Evolutionary conservation across 257 asterid genomes (phyloP).

Genomic region (Solanum pinnatisectum): DNA sequence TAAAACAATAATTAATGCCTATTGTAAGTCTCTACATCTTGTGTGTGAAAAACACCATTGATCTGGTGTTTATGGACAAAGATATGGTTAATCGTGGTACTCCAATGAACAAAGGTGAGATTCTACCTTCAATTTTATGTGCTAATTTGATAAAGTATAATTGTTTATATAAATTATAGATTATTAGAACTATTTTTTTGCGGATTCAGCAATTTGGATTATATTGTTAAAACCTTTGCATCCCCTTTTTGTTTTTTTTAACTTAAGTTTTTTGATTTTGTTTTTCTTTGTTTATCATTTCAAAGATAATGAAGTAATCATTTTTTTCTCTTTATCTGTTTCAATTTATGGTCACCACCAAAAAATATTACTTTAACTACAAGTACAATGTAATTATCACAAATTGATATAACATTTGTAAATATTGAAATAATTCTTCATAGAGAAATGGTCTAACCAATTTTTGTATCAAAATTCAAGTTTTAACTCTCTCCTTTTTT

Average conservation of each 20-base stretch:
- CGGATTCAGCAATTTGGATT: background rate
- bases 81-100: background rate
- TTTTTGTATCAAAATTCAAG: background rate
- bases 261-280: background rate
- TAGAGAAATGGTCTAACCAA: background rate
- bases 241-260: background rate
- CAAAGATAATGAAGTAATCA: background rate
- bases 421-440: too few species aligned
- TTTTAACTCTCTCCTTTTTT: background rate
- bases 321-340: background rate
- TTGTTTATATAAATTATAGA: too few species aligned
- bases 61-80: background rate
- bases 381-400: background rate
- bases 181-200: too few species aligned
- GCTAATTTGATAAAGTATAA: background rate
- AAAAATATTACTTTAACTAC: too few species aligned
- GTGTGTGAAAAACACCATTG: background rate
- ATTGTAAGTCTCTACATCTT: background rate
- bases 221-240: background rate
- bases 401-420: background rate
- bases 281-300: background rate
- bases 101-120: background rate
- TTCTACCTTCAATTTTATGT: background rate
- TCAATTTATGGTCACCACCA: background rate
- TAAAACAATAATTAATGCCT: background rate